Base-by-base conservation (phyloP, 257 asterid species). In the Henckelia pumila region DNA sequence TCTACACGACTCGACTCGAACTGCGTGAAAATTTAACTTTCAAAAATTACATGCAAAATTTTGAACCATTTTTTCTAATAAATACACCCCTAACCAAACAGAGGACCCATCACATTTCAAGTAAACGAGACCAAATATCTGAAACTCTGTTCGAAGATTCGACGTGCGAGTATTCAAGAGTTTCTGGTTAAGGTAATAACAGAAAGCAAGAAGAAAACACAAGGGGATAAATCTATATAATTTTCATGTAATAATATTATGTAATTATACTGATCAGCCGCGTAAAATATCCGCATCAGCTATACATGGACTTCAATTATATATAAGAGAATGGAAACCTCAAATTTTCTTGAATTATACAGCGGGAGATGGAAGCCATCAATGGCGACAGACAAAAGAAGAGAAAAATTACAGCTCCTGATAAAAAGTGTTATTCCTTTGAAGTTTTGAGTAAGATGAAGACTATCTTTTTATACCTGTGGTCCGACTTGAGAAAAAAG, bases 401-500 rank as follows among this genome's bases (percentile, higher is more conserved):
- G 64, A 66, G 75, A 67, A 76, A 79, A 82, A 17, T 66, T 82
- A 79, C 79, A 77, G 84, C 76, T 61, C 65, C 59, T 59, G 73
- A 69, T 62, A 8, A 35, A 58, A 22, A 68, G 77, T 52, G 67
- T 24, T 16, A 40, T 57, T 63, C 68, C 64, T 71, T 76, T 64
- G 62, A 40, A 60, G 19, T 74, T 66, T 70, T 56, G 55, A 47
- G 55, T 16, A 5, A 47, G 55, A 74, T 73, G 56, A 57, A 59
- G 60, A 72, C 79, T 78, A 74, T 75, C 74, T 26, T 49, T 75
- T 74, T 71, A 50, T 61, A 67, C 70, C 73, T 77, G 83, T 73
- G 81, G 78, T 71, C 82, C 86, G 79, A 57, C 55, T 21, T 71
- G 70, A 75, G 76, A 65, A 74, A 82, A 74, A 75, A 80, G 82